Evolutionary conservation across 257 asterid species (phyloP).

Genomic region (Scutellaria baicalensis): DNA sequence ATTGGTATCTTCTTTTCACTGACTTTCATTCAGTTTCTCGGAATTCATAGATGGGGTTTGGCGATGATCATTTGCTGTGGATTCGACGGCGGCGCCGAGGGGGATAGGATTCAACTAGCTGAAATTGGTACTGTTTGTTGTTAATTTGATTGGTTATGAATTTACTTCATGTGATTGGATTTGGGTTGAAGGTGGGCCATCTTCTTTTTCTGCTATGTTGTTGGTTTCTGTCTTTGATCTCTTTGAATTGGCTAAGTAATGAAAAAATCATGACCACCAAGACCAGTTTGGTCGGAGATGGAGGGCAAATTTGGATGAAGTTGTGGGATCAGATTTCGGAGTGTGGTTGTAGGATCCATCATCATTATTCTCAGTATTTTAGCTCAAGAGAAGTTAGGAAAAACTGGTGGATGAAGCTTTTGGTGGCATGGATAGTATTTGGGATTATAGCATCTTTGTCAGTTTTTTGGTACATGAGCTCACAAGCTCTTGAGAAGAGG

Average conservation of each 20-base stretch:
- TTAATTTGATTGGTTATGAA: slow-evolving; percentile 52
- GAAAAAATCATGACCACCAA: slow-evolving; percentile 66
- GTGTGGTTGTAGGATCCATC: slow-evolving; percentile 44
- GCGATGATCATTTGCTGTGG: background rate
- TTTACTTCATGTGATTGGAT: slow-evolving; percentile 66
- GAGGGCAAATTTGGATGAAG: slow-evolving; percentile 54
- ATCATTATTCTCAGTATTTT: slow-evolving; percentile 45
- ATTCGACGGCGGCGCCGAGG: background rate
- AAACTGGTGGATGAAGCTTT: slow-evolving; percentile 56
- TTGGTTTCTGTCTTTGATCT: slow-evolving; percentile 65
- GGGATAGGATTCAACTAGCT: slow-evolving; percentile 1
- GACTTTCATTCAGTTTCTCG: slow-evolving; percentile 9
- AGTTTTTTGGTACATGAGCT: slow-evolving; percentile 48
- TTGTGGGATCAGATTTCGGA: slow-evolving; percentile 53
- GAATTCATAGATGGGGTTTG: slow-evolving; percentile 2
- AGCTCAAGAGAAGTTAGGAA: slow-evolving; percentile 44
- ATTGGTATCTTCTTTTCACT: background rate
- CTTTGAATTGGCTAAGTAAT: slow-evolving; percentile 62
- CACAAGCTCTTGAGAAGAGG: slow-evolving; percentile 63
- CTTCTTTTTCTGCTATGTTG: slow-evolving; percentile 58
- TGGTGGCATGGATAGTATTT: slow-evolving; percentile 40
- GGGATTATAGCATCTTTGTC: slow-evolving; percentile 35
- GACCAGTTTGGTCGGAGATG: slow-evolving; percentile 44
- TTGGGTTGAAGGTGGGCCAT: slow-evolving; percentile 82
- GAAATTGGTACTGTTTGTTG: slow-evolving; percentile 12